Percentiles rank a stretch among this genome's conserved stretches.
Evolutionary conservation across 495 filamentous ascomycete species (phyloP).

Genomic region (Talaromyces proteolyticus): DNA sequence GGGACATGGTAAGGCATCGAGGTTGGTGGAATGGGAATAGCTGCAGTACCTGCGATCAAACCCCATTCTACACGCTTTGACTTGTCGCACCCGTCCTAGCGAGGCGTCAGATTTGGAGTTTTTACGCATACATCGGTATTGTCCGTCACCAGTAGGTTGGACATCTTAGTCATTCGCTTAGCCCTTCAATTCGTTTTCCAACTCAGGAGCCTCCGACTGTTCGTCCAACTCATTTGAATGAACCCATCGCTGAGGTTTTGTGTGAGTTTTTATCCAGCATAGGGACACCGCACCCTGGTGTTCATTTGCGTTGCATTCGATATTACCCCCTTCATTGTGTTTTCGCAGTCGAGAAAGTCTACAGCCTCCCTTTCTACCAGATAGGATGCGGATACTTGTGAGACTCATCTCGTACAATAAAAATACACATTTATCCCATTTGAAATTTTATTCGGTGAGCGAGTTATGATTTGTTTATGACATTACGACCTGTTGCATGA

Average conservation of each 20-base stretch:
- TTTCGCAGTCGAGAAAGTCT: neutral
- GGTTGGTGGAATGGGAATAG: neutral
- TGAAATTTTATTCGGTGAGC: neutral
- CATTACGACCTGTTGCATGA: neutral
- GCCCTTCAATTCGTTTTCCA: neutral
- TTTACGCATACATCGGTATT: neutral
- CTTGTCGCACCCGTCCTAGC: neutral
- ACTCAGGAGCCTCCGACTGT: neutral
- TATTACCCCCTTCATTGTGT: neutral
- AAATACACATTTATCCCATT: neutral
- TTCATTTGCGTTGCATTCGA: neutral
- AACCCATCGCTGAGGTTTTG: no score
- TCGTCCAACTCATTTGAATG: neutral
- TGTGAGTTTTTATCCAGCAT: no score
- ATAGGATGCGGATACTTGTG: constrained; percentile 1
- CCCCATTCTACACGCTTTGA: neutral
- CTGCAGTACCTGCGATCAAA: neutral
- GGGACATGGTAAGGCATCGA: neutral
- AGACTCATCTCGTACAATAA: constrained; percentile 3
- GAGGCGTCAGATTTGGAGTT: constrained; percentile 7
- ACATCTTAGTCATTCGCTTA: neutral
- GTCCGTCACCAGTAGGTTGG: neutral
- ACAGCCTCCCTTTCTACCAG: constrained; percentile 2
- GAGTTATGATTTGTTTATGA: neutral
- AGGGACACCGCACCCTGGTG: no score